Percentiles rank a stretch among this genome's conserved stretches.
Evolutionary conservation across 345 rosid species (phyloP).

Genomic region (Pistacia vera): DNA sequence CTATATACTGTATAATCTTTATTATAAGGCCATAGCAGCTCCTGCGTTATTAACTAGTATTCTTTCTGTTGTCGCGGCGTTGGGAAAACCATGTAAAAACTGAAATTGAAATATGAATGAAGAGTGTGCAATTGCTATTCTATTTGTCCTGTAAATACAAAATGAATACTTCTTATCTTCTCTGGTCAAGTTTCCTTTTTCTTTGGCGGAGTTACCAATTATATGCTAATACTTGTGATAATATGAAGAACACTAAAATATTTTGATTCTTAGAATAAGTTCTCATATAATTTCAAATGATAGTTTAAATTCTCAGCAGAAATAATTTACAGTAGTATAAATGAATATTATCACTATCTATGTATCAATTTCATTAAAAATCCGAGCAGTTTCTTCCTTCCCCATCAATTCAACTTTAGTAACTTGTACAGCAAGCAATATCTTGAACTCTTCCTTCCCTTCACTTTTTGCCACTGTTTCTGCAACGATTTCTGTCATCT

Average conservation of each 20-base stretch:
- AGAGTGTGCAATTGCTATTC: neutral
- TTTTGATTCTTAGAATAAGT: no score
- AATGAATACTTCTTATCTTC: neutral
- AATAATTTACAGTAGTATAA: no score
- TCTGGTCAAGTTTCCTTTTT: no score
- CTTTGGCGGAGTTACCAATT: neutral
- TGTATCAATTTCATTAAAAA: no score
- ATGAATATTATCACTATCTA: no score
- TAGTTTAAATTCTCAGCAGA: no score
- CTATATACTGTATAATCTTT: neutral
- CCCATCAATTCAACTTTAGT: neutral
- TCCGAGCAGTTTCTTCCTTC: neutral
- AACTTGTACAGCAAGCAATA: neutral
- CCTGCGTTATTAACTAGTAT: neutral
- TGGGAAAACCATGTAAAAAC: neutral
- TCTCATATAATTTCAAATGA: no score
- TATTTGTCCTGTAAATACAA: neutral
- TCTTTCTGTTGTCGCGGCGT: neutral
- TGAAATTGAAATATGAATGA: neutral
- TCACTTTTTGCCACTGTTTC: no score
- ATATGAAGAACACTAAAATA: no score
- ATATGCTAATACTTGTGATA: neutral
- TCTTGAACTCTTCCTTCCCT: neutral
- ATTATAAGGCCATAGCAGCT: neutral
- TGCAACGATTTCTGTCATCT: neutral